phyloP scores from a whole-genome alignment of 108 stramenopile species.

The Fragilariopsis cylindrus region DNA sequence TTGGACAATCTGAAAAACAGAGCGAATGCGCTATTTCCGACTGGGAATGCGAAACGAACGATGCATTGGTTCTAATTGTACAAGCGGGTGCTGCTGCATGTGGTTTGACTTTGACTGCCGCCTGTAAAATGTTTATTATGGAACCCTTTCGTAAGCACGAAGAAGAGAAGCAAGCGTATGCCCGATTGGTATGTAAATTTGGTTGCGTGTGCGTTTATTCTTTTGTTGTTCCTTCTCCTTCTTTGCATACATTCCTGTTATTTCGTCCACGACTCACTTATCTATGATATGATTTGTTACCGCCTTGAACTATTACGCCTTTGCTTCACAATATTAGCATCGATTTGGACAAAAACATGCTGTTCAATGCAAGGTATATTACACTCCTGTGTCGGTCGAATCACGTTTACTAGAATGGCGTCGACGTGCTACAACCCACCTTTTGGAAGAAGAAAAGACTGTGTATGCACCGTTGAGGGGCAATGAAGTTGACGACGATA shows the following conservation, averaged over 20 bases:
- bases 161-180: constrained; percentile 67
- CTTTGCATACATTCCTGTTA: background rate
- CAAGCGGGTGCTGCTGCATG: constrained; percentile 63
- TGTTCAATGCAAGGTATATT: constrained; percentile 52
- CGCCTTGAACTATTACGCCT: constrained; percentile 13
- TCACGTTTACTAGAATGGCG: constrained; percentile 60
- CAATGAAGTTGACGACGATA: background rate
- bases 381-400: constrained; percentile 57
- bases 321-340: constrained; percentile 9
- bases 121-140: constrained; percentile 64
- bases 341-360: constrained; percentile 50
- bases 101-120: constrained; percentile 69
- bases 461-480: constrained; percentile 6
- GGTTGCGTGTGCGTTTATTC: too few species aligned
- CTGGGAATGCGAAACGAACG: constrained; percentile 26
- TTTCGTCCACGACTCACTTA: background rate
- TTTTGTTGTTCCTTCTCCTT: background rate
- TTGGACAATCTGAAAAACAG: constrained; percentile 34
- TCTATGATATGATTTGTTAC: background rate
- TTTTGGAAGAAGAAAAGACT: constrained; percentile 8
- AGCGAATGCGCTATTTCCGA: constrained; percentile 32
- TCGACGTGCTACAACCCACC: constrained; percentile 24
- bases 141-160: constrained; percentile 66
- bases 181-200: background rate
- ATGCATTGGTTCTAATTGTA: constrained; percentile 36